A percentile compares a stretch with the other conserved stretches of the same genome.
phyloP scores from a whole-genome alignment of 371 early-diverging fungal genomes.

The Mortierella sp. region DNA sequence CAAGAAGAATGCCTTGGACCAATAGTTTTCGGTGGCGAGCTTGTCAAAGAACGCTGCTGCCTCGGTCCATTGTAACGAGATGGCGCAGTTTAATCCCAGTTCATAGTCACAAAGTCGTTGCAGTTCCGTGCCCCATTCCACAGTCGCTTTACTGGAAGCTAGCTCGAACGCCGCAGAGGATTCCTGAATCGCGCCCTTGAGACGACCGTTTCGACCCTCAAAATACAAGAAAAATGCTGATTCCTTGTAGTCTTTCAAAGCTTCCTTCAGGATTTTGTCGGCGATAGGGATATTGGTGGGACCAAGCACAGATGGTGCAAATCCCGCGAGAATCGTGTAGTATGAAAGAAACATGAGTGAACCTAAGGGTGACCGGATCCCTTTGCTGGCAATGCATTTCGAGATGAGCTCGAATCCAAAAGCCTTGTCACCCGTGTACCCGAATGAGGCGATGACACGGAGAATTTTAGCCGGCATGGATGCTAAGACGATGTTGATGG shows the following conservation, averaged over 20 bases:
- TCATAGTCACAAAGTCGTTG: constrained; percentile 68
- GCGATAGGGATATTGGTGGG: constrained; percentile 57
- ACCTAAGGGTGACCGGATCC: constrained; percentile 68
- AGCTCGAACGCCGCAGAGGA: constrained; percentile 66
- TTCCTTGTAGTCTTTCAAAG: constrained; percentile 63
- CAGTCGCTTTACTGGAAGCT: constrained; percentile 61
- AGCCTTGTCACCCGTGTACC: constrained; percentile 67
- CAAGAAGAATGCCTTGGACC: constrained; percentile 69
- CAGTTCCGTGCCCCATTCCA: constrained; percentile 67
- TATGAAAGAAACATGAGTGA: constrained; percentile 65
- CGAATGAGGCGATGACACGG: constrained; percentile 61
- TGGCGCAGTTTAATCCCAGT: constrained; percentile 64
- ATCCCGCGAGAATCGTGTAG: constrained; percentile 63
- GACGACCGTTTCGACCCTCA: constrained; percentile 64
- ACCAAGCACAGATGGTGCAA: constrained; percentile 49
- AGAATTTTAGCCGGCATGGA: constrained; percentile 68
- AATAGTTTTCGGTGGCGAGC: constrained; percentile 64
- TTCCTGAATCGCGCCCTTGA: constrained; percentile 60
- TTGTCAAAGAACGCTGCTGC: constrained; percentile 60
- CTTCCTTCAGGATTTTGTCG: constrained; percentile 65
- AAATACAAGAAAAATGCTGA: constrained; percentile 71
- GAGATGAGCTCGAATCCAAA: constrained; percentile 68
- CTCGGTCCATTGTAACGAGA: constrained; percentile 65
- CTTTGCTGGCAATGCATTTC: constrained; percentile 62
- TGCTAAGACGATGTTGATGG: constrained; percentile 67